Evolutionary conservation across 106 monocot genomes (phyloP).

Genomic region (Platanthera guangdongensis): DNA sequence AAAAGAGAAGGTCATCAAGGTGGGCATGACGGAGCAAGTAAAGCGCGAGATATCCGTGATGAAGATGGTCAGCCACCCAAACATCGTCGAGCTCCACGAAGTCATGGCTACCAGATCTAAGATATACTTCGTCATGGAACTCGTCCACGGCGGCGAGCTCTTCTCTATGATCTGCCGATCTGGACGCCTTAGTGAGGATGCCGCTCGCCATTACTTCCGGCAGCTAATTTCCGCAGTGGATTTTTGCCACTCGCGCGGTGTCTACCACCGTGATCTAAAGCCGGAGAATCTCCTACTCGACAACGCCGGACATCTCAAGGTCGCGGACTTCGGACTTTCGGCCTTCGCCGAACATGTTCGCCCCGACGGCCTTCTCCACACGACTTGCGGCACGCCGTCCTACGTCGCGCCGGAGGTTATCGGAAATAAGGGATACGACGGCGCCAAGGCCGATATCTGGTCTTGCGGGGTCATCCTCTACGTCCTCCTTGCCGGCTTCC

Average conservation of each 20-base stretch:
- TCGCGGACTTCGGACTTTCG: slow-evolving; percentile 70
- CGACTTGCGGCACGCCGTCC: slow-evolving; percentile 66
- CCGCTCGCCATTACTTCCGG: slow-evolving; percentile 45
- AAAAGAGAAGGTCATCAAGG: slow-evolving; percentile 52
- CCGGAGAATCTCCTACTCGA: slow-evolving; percentile 62
- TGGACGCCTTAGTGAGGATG: slow-evolving; percentile 39
- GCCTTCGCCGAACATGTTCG: slow-evolving; percentile 35
- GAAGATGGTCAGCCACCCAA: slow-evolving; percentile 64
- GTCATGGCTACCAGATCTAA: slow-evolving; percentile 56
- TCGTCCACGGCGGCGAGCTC: slow-evolving; percentile 63
- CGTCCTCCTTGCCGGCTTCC: slow-evolving; percentile 57
- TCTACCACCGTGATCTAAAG: slow-evolving; percentile 69
- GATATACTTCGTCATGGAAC: slow-evolving; percentile 68
- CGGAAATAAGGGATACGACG: slow-evolving; percentile 60
- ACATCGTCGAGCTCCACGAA: slow-evolving; percentile 68
- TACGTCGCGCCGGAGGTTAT: slow-evolving; percentile 66
- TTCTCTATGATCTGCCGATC: slow-evolving; percentile 14
- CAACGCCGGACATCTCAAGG: slow-evolving; percentile 39
- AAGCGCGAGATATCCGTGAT: slow-evolving; percentile 69
- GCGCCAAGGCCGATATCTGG: slow-evolving; percentile 61
- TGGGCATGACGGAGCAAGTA: slow-evolving; percentile 58
- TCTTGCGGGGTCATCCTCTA: slow-evolving; percentile 75
- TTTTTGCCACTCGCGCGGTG: slow-evolving; percentile 65
- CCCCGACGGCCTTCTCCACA: slow-evolving; percentile 57
- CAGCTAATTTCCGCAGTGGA: slow-evolving; percentile 66